Percentiles rank a stretch among this genome's conserved stretches.
Evolutionary conservation across 2,329 filamentous ascomycete genomes (phyloP).

Genomic region (Ascocoryne sarcoides): DNA sequence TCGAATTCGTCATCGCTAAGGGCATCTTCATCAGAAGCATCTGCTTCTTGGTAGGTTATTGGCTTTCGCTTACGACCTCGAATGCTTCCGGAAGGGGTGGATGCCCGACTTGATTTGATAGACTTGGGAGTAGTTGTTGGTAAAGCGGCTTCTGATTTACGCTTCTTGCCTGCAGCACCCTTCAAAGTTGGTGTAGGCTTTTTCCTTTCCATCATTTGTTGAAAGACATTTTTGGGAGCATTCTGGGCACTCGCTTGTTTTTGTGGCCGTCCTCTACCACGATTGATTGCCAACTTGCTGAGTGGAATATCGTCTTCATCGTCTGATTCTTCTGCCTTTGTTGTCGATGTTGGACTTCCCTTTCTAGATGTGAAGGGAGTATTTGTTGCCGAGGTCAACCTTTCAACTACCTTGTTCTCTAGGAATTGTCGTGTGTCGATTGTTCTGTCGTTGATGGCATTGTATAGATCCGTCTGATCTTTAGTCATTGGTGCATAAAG

Average conservation of each 20-base stretch:
- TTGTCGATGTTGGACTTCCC: constrained; percentile 4
- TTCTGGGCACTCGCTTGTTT: constrained; percentile 28
- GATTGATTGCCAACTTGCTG: constrained; percentile 17
- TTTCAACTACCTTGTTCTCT: constrained; percentile 67
- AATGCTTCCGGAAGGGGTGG: constrained; percentile 55
- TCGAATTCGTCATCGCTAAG: constrained; percentile 83
- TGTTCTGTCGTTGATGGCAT: constrained; percentile 48
- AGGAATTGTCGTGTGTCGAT: constrained; percentile 64
- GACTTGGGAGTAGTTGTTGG: constrained; percentile 53
- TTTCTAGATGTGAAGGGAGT: constrained; percentile 30
- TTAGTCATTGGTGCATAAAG: constrained; percentile 86
- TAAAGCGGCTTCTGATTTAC: constrained; percentile 39
- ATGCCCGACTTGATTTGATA: constrained; percentile 62
- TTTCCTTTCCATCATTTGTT: constrained; percentile 33
- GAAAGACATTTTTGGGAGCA: constrained; percentile 38
- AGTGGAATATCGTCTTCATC: constrained; percentile 22
- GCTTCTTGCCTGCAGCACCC: constrained; percentile 39
- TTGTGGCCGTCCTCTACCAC: constrained; percentile 9
- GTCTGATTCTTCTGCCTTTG: constrained; percentile 19
- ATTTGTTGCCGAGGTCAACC: constrained; percentile 44
- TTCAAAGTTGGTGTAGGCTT: constrained; percentile 2
- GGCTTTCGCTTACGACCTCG: constrained; percentile 35
- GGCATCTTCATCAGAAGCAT: constrained; percentile 50
- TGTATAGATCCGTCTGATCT: constrained; percentile 86
- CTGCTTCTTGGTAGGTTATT: constrained; percentile 41